phyloP scores from a whole-genome alignment of 176 grass and related monocot species.

The Juncus inflexus region DNA sequence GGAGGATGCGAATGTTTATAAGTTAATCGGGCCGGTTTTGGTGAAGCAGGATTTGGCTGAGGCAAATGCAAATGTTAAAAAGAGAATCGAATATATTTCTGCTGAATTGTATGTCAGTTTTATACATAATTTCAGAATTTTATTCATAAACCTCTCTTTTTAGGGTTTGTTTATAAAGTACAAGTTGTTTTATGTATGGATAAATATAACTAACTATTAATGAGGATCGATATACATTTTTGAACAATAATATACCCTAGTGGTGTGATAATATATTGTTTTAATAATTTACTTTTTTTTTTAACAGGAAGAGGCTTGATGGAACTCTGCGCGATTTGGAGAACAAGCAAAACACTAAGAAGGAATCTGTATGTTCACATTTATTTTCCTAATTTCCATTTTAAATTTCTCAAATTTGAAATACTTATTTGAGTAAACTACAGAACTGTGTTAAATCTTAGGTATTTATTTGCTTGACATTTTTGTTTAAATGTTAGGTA shows the following conservation, averaged over 20 bases:
- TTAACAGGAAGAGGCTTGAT: slow-evolving; percentile 76
- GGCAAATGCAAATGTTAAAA: slow-evolving; percentile 91
- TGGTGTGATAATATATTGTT: not conserved
- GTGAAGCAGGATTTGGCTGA: slow-evolving; percentile 96
- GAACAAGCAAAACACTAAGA: slow-evolving; percentile 95
- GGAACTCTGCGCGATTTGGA: slow-evolving; percentile 71
- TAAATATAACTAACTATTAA: not conserved
- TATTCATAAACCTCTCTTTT: not conserved
- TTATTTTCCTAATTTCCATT: slow-evolving; percentile 16
- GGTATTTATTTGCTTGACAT: slow-evolving; percentile 12
- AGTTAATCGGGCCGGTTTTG: slow-evolving; percentile 88
- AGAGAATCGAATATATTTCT: slow-evolving; percentile 94
- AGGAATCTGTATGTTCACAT: slow-evolving; percentile 60
- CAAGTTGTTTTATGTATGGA: slow-evolving; percentile 20
- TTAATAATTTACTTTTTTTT: not conserved
- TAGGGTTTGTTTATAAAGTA: not conserved
- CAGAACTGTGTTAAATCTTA: too few species aligned
- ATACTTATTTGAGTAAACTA: slow-evolving; percentile 9
- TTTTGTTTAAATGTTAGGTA: slow-evolving; percentile 39
- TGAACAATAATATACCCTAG: not conserved
- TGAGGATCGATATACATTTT: not conserved
- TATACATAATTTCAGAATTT: slow-evolving; percentile 7
- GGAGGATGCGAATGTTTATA: slow-evolving; percentile 81
- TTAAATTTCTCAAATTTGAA: slow-evolving; percentile 10
- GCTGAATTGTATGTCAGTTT: slow-evolving; percentile 71